Evolutionary conservation across 257 asterid genomes (phyloP).

Genomic region (Avicennia marina): DNA sequence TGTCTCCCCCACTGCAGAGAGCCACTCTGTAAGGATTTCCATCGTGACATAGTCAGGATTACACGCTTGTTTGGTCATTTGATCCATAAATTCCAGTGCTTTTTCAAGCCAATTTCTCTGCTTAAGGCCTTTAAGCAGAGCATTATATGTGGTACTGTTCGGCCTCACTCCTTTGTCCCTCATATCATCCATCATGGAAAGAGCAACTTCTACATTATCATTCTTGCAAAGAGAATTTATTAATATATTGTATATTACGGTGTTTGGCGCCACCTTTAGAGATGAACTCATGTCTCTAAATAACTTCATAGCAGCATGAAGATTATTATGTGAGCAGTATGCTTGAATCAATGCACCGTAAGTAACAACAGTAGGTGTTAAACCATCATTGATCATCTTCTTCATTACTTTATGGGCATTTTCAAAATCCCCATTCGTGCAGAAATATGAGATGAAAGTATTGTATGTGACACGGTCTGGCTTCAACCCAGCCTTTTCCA

Average conservation of each 20-base stretch:
- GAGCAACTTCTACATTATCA: slow-evolving; percentile 53
- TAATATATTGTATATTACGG: slow-evolving; percentile 61
- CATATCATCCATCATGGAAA: slow-evolving; percentile 68
- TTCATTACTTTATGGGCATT: slow-evolving; percentile 41
- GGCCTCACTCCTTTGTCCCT: slow-evolving; percentile 55
- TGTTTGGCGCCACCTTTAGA: slow-evolving; percentile 50
- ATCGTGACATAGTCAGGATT: slow-evolving; percentile 75
- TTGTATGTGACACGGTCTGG: slow-evolving; percentile 79
- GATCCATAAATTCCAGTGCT: slow-evolving; percentile 68
- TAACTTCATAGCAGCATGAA: slow-evolving; percentile 57
- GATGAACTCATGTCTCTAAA: slow-evolving; percentile 44
- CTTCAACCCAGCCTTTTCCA: slow-evolving; percentile 48
- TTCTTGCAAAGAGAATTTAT: slow-evolving; percentile 64
- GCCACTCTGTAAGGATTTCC: slow-evolving; percentile 79
- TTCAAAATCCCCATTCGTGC: slow-evolving; percentile 51
- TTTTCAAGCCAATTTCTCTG: slow-evolving; percentile 57
- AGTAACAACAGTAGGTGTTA: slow-evolving; percentile 63
- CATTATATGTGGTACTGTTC: slow-evolving; percentile 62
- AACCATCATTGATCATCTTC: slow-evolving; percentile 51
- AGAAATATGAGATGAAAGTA: slow-evolving; percentile 60
- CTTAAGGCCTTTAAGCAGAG: slow-evolving; percentile 66
- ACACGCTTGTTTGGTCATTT: slow-evolving; percentile 64
- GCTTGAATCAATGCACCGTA: slow-evolving; percentile 72
- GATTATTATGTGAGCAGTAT: slow-evolving; percentile 42
- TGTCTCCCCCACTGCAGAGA: slow-evolving; percentile 57